phyloP scores from a whole-genome alignment of 2,329 filamentous ascomycete genomes.

The Epichloe bromicola region DNA sequence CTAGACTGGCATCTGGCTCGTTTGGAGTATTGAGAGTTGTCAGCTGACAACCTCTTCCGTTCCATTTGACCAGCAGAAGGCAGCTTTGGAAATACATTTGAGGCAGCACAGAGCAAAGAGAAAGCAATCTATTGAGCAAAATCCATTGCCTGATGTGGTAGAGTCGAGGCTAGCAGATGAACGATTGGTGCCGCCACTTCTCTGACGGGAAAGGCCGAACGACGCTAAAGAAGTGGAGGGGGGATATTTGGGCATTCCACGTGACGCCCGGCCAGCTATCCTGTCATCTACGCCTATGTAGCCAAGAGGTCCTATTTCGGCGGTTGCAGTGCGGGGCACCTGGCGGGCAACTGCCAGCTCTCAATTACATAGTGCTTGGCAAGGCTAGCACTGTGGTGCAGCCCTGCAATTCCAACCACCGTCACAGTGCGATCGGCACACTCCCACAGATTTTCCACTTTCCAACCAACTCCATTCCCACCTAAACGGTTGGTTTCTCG shows the following conservation, averaged over 20 bases:
- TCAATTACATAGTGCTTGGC: background rate
- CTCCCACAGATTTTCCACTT: background rate
- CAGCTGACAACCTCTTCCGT: slow-evolving; percentile 3
- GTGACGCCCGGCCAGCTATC: background rate
- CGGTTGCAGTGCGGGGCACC: background rate
- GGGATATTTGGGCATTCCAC: background rate
- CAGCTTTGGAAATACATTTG: background rate
- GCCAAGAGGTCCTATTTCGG: background rate
- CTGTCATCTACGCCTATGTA: background rate
- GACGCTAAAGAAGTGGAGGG: slow-evolving; percentile 1
- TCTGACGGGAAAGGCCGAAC: background rate
- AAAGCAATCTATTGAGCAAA: background rate
- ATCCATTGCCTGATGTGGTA: background rate
- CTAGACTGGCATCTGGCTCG: slow-evolving; percentile 2
- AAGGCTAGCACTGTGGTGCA: background rate
- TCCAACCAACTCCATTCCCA: background rate
- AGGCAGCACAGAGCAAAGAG: background rate
- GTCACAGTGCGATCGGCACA: background rate
- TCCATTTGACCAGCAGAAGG: slow-evolving; percentile 1
- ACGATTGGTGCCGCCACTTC: background rate
- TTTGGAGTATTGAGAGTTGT: background rate
- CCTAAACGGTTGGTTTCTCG: slow-evolving; percentile 17
- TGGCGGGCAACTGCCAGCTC: background rate
- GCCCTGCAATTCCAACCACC: background rate
- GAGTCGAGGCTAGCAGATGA: background rate